Evolutionary conservation across 768 basidiomycete species (phyloP).

Genomic region (Phanerodontia chrysosporium): DNA sequence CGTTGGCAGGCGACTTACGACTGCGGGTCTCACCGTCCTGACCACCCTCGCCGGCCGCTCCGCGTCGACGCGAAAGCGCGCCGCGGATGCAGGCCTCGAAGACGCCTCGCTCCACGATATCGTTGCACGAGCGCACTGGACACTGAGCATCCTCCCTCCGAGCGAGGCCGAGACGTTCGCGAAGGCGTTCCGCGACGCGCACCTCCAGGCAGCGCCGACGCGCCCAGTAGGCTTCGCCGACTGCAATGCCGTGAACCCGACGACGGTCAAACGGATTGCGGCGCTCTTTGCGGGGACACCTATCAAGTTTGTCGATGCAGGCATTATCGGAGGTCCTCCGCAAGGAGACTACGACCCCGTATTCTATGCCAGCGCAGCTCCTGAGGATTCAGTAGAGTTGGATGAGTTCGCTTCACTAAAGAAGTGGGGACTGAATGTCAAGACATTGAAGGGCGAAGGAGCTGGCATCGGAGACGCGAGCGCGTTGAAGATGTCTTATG

Average conservation of each 20-base stretch:
- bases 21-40: slow-evolving; percentile 48
- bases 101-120: slow-evolving; percentile 37
- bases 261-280: slow-evolving; percentile 45
- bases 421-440: slow-evolving; percentile 42
- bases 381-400: slow-evolving; percentile 28
- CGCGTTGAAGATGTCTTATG: slow-evolving; percentile 62
- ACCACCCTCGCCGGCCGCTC: slow-evolving; percentile 54
- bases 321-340: slow-evolving; percentile 57
- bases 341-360: slow-evolving; percentile 44
- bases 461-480: slow-evolving; percentile 54
- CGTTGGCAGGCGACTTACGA: slow-evolving; percentile 43
- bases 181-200: slow-evolving; percentile 32
- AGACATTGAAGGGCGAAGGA: slow-evolving; percentile 42
- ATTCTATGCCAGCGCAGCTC: slow-evolving; percentile 47
- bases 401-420: slow-evolving; percentile 38
- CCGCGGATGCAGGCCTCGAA: slow-evolving; percentile 47
- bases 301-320: slow-evolving; percentile 49
- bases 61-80: slow-evolving; percentile 38
- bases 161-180: slow-evolving; percentile 45
- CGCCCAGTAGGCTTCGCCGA: slow-evolving; percentile 39
- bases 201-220: slow-evolving; percentile 11
- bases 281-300: slow-evolving; percentile 35
- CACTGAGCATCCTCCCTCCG: slow-evolving; percentile 58
- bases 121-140: slow-evolving; percentile 34
- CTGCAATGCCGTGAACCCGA: slow-evolving; percentile 56